These are phyloP conservation scores for Agastache rugosa DNA, from an alignment of 257 asterid species.

Conservation along the genomic window DNA sequence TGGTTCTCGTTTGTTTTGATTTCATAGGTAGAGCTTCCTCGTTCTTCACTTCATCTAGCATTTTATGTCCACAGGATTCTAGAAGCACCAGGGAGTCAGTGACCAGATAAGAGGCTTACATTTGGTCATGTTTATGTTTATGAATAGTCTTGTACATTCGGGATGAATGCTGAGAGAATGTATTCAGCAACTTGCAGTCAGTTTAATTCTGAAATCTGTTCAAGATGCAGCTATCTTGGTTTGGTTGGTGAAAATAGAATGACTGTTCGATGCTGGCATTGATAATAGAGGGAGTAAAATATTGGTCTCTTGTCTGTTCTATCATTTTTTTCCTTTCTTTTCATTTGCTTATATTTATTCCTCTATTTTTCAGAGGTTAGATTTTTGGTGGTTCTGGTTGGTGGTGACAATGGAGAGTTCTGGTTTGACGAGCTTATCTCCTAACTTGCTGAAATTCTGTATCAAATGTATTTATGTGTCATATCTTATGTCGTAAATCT, in stretches of 20 bases:
- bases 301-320: background rate
- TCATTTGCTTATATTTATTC: background rate
- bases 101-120: background rate
- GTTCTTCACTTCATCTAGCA: background rate
- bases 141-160: background rate
- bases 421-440: background rate
- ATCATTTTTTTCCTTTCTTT: background rate
- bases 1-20: background rate
- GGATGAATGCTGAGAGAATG: background rate
- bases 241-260: background rate
- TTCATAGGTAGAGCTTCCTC: background rate
- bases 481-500: background rate
- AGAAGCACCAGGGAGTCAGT: background rate
- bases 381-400: slow-evolving; percentile 1
- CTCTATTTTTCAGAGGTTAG: background rate
- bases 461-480: background rate
- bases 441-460: background rate
- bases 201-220: background rate
- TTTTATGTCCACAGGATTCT: slow-evolving; percentile 2
- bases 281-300: background rate
- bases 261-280: background rate
- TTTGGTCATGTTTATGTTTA: background rate
- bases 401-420: background rate
- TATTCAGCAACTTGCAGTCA: background rate
- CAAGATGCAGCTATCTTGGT: background rate